phyloP scores from a whole-genome alignment of 805 yeast genomes.

The Wickerhamiella kurtzmanii region DNA sequence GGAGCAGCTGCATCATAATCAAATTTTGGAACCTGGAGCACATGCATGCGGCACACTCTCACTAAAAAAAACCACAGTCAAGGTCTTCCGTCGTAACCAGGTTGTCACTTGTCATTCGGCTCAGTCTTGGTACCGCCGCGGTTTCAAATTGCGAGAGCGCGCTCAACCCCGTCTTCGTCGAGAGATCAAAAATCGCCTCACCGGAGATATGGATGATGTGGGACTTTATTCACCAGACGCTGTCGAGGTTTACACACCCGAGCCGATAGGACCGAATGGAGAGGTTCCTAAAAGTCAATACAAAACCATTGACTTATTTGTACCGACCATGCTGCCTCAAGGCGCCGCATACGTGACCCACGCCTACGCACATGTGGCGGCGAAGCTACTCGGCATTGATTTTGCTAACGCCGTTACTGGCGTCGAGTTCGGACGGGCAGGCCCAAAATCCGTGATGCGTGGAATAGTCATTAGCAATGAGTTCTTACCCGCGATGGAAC shows the following conservation, averaged over 20 bases:
- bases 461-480: slow-evolving; percentile 66
- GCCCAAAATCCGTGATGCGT: slow-evolving; percentile 43
- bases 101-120: slow-evolving; percentile 57
- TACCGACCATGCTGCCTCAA: slow-evolving; percentile 66
- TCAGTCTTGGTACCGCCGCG: slow-evolving; percentile 74
- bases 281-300: slow-evolving; percentile 58
- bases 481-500: slow-evolving; percentile 44
- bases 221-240: slow-evolving; percentile 61
- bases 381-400: slow-evolving; percentile 53
- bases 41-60: slow-evolving; percentile 59
- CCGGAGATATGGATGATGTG: slow-evolving; percentile 17
- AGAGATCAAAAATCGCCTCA: slow-evolving; percentile 15
- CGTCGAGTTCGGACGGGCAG: slow-evolving; percentile 47
- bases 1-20: slow-evolving; percentile 57
- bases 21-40: slow-evolving; percentile 52
- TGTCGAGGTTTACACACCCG: slow-evolving; percentile 59
- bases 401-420: slow-evolving; percentile 81
- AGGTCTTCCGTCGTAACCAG: slow-evolving; percentile 48
- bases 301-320: slow-evolving; percentile 75
- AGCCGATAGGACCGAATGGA: slow-evolving; percentile 46
- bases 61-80: slow-evolving; percentile 28
- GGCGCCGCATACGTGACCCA: slow-evolving; percentile 53
- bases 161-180: slow-evolving; percentile 43
- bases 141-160: slow-evolving; percentile 61
- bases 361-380: slow-evolving; percentile 51